Evolutionary conservation across 306 rosid genomes (phyloP).

Genomic region (Prunus campanulata): DNA sequence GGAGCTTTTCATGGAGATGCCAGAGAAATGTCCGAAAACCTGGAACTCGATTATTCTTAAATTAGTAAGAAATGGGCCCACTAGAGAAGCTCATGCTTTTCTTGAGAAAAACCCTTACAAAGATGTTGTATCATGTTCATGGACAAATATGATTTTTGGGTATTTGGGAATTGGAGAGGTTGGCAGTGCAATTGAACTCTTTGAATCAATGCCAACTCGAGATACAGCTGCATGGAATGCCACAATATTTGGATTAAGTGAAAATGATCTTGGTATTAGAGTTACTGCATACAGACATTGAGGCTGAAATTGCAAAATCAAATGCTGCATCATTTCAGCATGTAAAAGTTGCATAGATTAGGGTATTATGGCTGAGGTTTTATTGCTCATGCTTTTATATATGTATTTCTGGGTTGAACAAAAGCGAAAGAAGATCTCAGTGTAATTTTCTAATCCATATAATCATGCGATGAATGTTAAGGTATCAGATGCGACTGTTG

Average conservation of each 20-base stretch:
- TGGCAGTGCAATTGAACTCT: conserved; percentile 27
- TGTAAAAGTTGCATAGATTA: conserved; percentile 11
- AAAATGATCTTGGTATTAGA: conserved; percentile 35
- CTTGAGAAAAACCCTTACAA: conserved; percentile 39
- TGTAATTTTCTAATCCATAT: not conserved
- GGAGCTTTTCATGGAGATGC: conserved; percentile 46
- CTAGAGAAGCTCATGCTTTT: conserved; percentile 43
- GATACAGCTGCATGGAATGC: conserved; percentile 52
- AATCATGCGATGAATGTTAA: not conserved
- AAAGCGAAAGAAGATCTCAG: not conserved
- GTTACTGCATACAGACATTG: conserved; percentile 36
- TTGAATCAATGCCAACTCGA: conserved; percentile 30
- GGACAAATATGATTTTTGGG: conserved; percentile 53
- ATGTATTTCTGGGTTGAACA: not conserved
- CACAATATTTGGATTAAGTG: conserved; percentile 51
- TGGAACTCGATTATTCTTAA: conserved; percentile 44
- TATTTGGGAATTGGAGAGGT: conserved; percentile 43
- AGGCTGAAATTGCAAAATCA: conserved; percentile 13
- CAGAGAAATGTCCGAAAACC: conserved; percentile 40
- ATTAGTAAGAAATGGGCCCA: conserved; percentile 33
- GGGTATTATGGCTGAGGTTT: not conserved
- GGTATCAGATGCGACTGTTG: not conserved
- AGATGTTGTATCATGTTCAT: conserved; percentile 33
- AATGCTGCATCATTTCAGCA: conserved; percentile 17
- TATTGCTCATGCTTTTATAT: not conserved